These are phyloP conservation scores for Fusarium sp. DNA, from an alignment of 2,329 filamentous ascomycete species.

Conservation along the genomic window DNA sequence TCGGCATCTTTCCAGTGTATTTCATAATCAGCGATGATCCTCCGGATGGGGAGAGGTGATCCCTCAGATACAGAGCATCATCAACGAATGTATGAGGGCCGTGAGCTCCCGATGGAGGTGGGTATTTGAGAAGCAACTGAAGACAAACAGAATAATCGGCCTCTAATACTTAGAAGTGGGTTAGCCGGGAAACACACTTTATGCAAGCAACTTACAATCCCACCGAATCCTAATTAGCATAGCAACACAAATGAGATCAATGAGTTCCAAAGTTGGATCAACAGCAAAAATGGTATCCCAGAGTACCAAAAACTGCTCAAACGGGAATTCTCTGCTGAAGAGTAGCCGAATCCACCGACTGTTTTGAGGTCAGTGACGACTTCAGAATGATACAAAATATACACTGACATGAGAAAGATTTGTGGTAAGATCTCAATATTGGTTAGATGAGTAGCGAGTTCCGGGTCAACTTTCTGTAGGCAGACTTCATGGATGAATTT, in stretches of 20 bases:
- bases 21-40: slow-evolving; percentile 76
- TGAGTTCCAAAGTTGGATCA: slow-evolving; percentile 81
- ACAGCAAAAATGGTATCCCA: slow-evolving; percentile 95
- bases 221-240: slow-evolving; percentile 95
- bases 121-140: slow-evolving; percentile 86
- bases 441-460: slow-evolving; percentile 82
- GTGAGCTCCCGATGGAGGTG: slow-evolving; percentile 70
- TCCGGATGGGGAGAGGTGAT: slow-evolving; percentile 72
- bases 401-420: slow-evolving; percentile 87
- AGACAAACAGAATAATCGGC: slow-evolving; percentile 90
- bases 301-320: slow-evolving; percentile 83
- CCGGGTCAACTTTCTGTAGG: slow-evolving; percentile 82
- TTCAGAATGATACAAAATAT: too few species aligned
- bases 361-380: slow-evolving; percentile 5
- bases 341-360: slow-evolving; percentile 94
- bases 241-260: slow-evolving; percentile 91
- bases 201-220: slow-evolving; percentile 71
- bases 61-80: slow-evolving; percentile 81
- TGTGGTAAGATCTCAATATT: slow-evolving; percentile 93
- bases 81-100: slow-evolving; percentile 84
- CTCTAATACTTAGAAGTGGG: slow-evolving; percentile 72
- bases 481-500: slow-evolving; percentile 87
- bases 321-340: slow-evolving; percentile 93
- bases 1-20: slow-evolving; percentile 72
- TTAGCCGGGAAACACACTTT: slow-evolving; percentile 39